These are phyloP conservation scores for Colletotrichum lentis DNA, from an alignment of 2,329 filamentous ascomycete genomes.

Conservation along the genomic window DNA sequence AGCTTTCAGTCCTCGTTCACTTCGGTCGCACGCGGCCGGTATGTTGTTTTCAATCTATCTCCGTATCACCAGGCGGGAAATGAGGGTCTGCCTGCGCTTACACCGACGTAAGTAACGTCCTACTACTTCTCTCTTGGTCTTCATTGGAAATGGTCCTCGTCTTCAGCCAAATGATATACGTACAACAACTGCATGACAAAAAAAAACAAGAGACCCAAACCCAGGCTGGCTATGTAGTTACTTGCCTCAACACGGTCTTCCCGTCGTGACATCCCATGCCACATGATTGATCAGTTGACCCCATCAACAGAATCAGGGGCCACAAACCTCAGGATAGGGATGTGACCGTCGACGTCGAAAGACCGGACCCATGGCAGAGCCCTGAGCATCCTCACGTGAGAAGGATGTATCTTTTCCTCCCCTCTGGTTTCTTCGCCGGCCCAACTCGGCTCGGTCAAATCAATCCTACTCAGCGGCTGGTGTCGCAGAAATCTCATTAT, in stretches of 20 bases:
- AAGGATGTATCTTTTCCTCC: background rate
- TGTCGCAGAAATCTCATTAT: constrained; percentile 15
- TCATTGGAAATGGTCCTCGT: background rate
- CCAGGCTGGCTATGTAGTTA: background rate
- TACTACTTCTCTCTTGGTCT: background rate
- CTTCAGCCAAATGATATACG: background rate
- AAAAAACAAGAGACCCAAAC: too few relatives aligned
- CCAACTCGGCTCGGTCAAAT: background rate
- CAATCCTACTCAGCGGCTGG: background rate
- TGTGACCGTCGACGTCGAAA: background rate
- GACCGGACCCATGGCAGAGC: constrained; percentile 4
- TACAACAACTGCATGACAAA: background rate
- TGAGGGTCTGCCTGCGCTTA: background rate
- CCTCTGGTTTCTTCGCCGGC: background rate
- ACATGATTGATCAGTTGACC: background rate
- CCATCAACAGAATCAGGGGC: background rate
- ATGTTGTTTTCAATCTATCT: too few relatives aligned
- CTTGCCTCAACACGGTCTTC: background rate
- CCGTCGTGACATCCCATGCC: background rate
- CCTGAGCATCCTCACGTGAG: constrained; percentile 22
- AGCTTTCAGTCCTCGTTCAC: background rate
- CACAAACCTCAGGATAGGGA: constrained; percentile 8
- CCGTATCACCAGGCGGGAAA: background rate
- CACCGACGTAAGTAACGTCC: background rate
- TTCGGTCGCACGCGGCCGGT: background rate